Conservation (phyloP, 768 basidiomycete species). For the Arthromyces matolae region DNA sequence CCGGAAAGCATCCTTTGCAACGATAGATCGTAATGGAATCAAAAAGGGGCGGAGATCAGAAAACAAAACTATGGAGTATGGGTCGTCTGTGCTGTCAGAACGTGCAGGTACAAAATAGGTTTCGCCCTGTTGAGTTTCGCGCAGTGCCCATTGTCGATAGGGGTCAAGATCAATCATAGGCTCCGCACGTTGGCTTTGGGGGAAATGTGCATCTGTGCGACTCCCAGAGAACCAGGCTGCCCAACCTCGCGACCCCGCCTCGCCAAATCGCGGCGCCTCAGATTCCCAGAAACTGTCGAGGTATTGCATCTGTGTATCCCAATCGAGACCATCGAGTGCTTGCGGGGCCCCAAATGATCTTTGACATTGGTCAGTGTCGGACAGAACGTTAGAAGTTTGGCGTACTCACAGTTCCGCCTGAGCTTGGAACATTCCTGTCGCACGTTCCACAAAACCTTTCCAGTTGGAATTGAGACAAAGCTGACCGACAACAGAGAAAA, state of each 20-base stretch:
- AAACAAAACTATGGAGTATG: conserved; percentile 70
- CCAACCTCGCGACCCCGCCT: conserved; percentile 67
- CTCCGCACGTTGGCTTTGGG: conserved; percentile 6
- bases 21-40: conserved; percentile 39
- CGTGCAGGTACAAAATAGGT: conserved; percentile 46
- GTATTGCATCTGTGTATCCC: conserved; percentile 47
- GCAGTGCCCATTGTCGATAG: conserved; percentile 60
- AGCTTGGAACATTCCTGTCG: conserved; percentile 76
- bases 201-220: conserved; percentile 30
- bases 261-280: conserved; percentile 73
- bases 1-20: conserved; percentile 56
- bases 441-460: conserved; percentile 69
- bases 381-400: no score
- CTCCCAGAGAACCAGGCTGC: conserved; percentile 51
- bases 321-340: conserved; percentile 37
- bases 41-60: conserved; percentile 63
- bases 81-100: conserved; percentile 56
- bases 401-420: conserved; percentile 72
- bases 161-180: conserved; percentile 47
- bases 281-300: conserved; percentile 86
- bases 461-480: conserved; percentile 6
- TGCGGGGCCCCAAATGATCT: conserved; percentile 61
- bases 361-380: no score
- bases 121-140: conserved; percentile 51
- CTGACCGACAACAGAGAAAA: conserved; percentile 1